Evolutionary conservation across 306 rosid species (phyloP), one percentile per base, ranked within the genome.

Genomic region (Cyclanthera cordifolia): DNA sequence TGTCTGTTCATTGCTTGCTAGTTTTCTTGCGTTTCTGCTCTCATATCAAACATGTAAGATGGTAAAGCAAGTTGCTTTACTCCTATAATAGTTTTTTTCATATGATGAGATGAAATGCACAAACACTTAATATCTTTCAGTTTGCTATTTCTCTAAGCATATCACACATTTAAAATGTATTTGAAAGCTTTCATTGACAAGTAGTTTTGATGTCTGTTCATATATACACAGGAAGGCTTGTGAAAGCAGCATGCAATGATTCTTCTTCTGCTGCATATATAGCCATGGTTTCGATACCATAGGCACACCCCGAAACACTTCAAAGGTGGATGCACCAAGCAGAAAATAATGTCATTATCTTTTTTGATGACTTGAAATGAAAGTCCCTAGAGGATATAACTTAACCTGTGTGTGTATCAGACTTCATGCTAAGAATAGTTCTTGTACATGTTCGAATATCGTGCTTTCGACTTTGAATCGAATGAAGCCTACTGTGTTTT

Each of bases 311-410:
- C 46, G 2, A 53, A 19, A 70, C 73, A 70, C 64, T 70, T 70
- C 73, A 69, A 69, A 52, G 73, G 73, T 53, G 73, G 64, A 69
- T 69, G 48, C 73, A 69, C 73, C 73, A 43, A 11, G 49, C 73
- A 51, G 61, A 57, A 1, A 69, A 69, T 69, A 69, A 69, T 9
- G 32, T 37, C 58, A 34, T 69, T 34, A 49, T 30, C n/a, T 17
- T 3, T 52, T 69, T 11, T 19, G 34, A 69, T 52, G 73, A 52
- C 73, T 50, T 52, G 37, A 58, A 37, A 28, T 57, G 61, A 57
- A 53, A 17, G 21, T 70, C 53, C 53, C 4, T 64, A 8, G 39
- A 64, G 37, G 52, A 37, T 3, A 37, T 3, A 70, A 23, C 61
- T 30, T n/a, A 52, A 53, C 56, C 24, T 67, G 56, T 67, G 41